phyloP scores from a whole-genome alignment of 2,329 filamentous ascomycete genomes.

The Chaetothyriales sp. region DNA sequence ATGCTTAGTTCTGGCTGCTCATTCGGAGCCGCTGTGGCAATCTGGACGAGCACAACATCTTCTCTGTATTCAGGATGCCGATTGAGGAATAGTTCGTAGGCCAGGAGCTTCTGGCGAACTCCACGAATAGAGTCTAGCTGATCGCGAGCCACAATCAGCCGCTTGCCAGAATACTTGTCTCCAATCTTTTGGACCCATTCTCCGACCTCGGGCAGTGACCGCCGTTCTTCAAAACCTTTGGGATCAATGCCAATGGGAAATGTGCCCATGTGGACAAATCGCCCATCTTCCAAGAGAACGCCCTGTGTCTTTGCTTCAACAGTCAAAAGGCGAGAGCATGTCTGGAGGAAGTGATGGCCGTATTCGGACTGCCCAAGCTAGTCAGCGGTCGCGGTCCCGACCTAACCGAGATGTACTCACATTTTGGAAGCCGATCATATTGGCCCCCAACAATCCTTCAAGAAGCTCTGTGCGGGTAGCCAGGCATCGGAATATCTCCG shows the following conservation, averaged over 20 bases:
- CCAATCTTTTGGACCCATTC: constrained; percentile 69
- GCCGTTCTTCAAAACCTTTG: constrained; percentile 55
- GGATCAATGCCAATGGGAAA: constrained; percentile 88
- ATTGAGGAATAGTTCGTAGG: constrained; percentile 87
- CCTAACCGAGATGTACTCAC: constrained; percentile 24
- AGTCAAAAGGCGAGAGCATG: constrained; percentile 79
- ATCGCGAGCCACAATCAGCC: constrained; percentile 80
- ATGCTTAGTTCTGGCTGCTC: constrained; percentile 80
- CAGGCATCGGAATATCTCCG: constrained; percentile 86
- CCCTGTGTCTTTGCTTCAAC: constrained; percentile 82
- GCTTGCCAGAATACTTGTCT: constrained; percentile 76
- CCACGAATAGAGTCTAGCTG: constrained; percentile 89
- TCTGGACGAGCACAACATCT: constrained; percentile 80
- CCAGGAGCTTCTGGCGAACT: constrained; percentile 81
- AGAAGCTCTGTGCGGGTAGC: constrained; percentile 76
- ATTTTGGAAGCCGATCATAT: constrained; percentile 86
- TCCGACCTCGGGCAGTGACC: constrained; percentile 57
- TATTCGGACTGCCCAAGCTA: constrained; percentile 46
- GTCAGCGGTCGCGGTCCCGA: not conserved
- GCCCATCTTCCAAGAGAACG: constrained; percentile 68
- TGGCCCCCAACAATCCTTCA: constrained; percentile 84
- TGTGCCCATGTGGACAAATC: constrained; percentile 77
- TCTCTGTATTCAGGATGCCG: constrained; percentile 83
- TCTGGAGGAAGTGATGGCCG: constrained; percentile 85
- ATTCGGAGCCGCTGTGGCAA: constrained; percentile 67